Conservation (phyloP, 441 rosid species). For the Geranium incanum region DNA sequence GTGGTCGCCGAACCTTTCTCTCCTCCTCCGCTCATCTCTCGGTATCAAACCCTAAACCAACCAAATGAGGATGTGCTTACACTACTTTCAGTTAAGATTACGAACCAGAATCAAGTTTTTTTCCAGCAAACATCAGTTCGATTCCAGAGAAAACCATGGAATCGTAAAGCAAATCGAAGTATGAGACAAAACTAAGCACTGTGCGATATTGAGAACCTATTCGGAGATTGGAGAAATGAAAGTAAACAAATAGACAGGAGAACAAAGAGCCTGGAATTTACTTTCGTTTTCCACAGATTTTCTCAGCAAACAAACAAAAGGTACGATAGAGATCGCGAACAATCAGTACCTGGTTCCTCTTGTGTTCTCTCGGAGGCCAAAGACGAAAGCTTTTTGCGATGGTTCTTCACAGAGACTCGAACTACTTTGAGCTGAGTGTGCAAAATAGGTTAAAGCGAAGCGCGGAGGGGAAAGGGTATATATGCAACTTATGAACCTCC, state of each 20-base stretch:
- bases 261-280: background rate
- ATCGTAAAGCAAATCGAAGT: background rate
- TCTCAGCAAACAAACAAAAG: background rate
- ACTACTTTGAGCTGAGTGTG: background rate
- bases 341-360: background rate
- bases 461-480: background rate
- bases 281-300: background rate
- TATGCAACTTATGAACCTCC: background rate
- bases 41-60: background rate
- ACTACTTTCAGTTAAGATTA: background rate
- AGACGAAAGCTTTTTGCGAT: background rate
- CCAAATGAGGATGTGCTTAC: background rate
- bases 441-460: background rate
- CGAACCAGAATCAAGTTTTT: background rate
- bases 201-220: background rate
- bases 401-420: background rate
- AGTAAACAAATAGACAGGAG: background rate
- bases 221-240: background rate
- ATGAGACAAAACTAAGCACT: background rate
- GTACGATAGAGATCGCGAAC: background rate
- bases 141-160: background rate
- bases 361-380: background rate
- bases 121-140: background rate
- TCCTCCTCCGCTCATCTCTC: constrained; percentile 52
- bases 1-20: constrained; percentile 64